Evolutionary conservation across 73 alveolate genomes (phyloP), one percentile per base, ranked within the genome.

Genomic region (Halteria grandinella): DNA sequence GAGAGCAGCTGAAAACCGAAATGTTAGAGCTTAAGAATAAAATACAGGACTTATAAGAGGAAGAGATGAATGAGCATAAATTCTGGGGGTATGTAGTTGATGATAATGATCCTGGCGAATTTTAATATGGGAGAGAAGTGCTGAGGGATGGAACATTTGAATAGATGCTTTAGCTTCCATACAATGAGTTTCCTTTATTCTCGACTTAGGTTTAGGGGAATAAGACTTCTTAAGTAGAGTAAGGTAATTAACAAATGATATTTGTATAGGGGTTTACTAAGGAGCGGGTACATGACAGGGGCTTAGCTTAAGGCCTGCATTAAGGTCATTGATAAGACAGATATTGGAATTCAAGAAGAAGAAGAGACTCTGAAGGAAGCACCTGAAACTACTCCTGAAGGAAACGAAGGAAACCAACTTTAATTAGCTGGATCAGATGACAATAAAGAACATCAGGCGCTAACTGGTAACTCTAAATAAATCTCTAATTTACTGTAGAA

Each of bases 61-160:
- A 75, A 27, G 75, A 64, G 37, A 87, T 83, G 85, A 89, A 76
- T 33, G 96, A 88, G 55, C 79, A 89, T 0, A 82, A 66, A 58
- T 88, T 87, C 48, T 80, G 90, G 81, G 95, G 93, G 25, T 86
- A 72, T 63, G 85, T 78, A 18, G 55, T 52, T 50, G 86, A 64
- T 17, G 86, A 20, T 58, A 52, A 50, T 28, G 89, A 73, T 27
- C 79, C 73, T 18, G 96, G 86, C 28, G 97, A 83, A 12, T 92
- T 75, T 76, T 86, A 92, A 33, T 92, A 92, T 69, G 96, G 95
- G 1, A 78, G 99, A 48, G 95, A 92, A 23, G 88, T 94, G 0
- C 84, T 82, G 39, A 92, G 81, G 27, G 87, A 85, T 36, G 97
- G 90, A 12, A 85, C 89, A 0, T 84, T 55, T 73, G 97, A 94